Evolutionary conservation across 139 green algal genomes (phyloP), one percentile per base, ranked within the genome.

Genomic region (Chlamydomonas sp.): DNA sequence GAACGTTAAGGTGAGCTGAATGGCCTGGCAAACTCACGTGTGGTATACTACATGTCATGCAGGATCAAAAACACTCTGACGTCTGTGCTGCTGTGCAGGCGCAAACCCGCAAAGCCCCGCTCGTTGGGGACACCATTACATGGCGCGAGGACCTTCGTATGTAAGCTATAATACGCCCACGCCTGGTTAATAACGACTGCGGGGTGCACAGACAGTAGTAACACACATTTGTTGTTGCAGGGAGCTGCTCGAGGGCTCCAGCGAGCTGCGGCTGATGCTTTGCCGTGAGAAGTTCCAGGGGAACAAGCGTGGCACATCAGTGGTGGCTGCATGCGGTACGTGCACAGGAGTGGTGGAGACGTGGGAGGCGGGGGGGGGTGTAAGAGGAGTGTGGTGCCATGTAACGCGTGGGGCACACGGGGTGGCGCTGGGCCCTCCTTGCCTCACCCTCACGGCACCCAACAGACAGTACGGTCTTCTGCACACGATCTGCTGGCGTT

Each of bases 221-320:
- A 49, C 31, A 49, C 31, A 79, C 68, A 76, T 68, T 14, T 76
- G 81, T 72, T 49, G 16, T 1, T 83, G 57, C 88, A 98, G 96
- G 60, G 96, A 98, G 89, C 88, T 97, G 77, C 89, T 96, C 49
- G 95, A 98, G 67, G 94, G 92, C 12, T 91, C 96, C 5, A 94
- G 85, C 14, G 96, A 99, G 91, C 90, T 99, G 83, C 94, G 96
- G 60, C 90, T 99, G 49, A 96, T 99, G 91, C 92, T 99, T 18
- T 99, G 96, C 92, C 90, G 92, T 5, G 94, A 97, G 69, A 96
- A 97, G 91, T 87, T 90, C 57, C 69, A 89, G 77, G 90, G 87
- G 57, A 89, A 83, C 58, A 93, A 94, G 80, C 68, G 68, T 15
- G 87, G 91, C 58, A 96, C 93, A 5, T 91, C 91, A 57, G 95